These are phyloP conservation scores for Phytopythium delawarense DNA, from an alignment of 352 stramenopile species.

Conservation along the genomic window DNA sequence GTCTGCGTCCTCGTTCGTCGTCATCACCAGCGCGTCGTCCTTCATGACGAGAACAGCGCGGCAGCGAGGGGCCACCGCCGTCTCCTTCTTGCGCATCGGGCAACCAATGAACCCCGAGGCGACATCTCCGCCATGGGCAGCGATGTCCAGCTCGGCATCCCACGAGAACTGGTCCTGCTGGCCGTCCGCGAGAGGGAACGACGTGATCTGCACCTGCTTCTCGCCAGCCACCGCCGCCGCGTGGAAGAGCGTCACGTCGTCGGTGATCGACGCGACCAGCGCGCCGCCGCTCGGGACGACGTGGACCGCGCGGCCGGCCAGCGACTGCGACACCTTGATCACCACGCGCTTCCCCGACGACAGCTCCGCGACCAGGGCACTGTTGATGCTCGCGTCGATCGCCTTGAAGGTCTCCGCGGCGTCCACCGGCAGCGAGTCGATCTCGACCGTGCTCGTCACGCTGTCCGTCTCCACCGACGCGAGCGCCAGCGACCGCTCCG, in stretches of 20 bases:
- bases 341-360: slow-evolving; percentile 58
- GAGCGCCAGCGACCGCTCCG: slow-evolving; percentile 27
- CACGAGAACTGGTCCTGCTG: slow-evolving; percentile 33
- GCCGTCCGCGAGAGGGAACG: slow-evolving; percentile 33
- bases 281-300: slow-evolving; percentile 35
- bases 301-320: slow-evolving; percentile 34
- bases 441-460: slow-evolving; percentile 17
- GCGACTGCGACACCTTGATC: slow-evolving; percentile 34
- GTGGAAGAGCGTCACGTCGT: slow-evolving; percentile 59
- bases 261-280: slow-evolving; percentile 50
- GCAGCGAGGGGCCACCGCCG: slow-evolving; percentile 28
- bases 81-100: slow-evolving; percentile 53
- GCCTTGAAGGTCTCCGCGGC: slow-evolving; percentile 28
- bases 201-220: slow-evolving; percentile 33
- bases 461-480: slow-evolving; percentile 32
- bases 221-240: slow-evolving; percentile 17
- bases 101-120: slow-evolving; percentile 51
- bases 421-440: slow-evolving; percentile 30
- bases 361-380: slow-evolving; percentile 45
- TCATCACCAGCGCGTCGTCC: slow-evolving; percentile 70
- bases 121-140: slow-evolving; percentile 46
- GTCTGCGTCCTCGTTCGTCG: slow-evolving; percentile 47
- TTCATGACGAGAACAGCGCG: slow-evolving; percentile 61
- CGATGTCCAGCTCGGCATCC: slow-evolving; percentile 44
- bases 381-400: slow-evolving; percentile 37